Percentiles rank a stretch among this genome's conserved stretches.
Evolutionary conservation across 345 rosid genomes (phyloP).

Genomic region (Populus davidiana): DNA sequence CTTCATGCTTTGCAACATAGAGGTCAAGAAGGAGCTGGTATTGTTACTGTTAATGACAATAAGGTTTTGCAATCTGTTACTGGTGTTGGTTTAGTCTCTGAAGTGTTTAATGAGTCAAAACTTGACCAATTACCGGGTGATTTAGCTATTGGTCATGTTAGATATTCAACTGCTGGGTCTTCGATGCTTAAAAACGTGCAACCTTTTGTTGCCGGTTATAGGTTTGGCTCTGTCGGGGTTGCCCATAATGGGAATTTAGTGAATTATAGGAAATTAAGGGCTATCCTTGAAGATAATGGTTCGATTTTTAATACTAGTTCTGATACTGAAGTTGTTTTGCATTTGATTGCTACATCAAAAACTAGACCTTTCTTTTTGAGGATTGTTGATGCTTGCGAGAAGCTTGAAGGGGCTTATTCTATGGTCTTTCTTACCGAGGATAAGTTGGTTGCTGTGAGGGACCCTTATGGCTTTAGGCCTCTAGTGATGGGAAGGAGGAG

Average conservation of each 20-base stretch:
- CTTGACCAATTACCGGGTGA: slow-evolving; percentile 85
- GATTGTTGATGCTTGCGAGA: slow-evolving; percentile 90
- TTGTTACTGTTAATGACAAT: slow-evolving; percentile 63
- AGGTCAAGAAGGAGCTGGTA: slow-evolving; percentile 99
- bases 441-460: slow-evolving; percentile 91
- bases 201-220: slow-evolving; percentile 93
- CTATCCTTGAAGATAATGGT: slow-evolving; percentile 74
- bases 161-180: slow-evolving; percentile 91
- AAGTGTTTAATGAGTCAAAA: slow-evolving; percentile 81
- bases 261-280: slow-evolving; percentile 63
- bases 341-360: slow-evolving; percentile 87
- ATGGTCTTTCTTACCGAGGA: slow-evolving; percentile 93
- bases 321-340: slow-evolving; percentile 97
- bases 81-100: slow-evolving; percentile 93
- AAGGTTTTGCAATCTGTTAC: slow-evolving; percentile 75
- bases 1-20: slow-evolving; percentile 97
- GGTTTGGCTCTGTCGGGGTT: slow-evolving; percentile 87
- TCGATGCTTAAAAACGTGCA: slow-evolving; percentile 96
- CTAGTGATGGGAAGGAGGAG: slow-evolving; percentile 95
- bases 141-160: slow-evolving; percentile 84
- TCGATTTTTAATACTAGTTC: slow-evolving; percentile 89
- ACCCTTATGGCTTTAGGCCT: slow-evolving; percentile 86
- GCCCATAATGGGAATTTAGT: slow-evolving; percentile 95
- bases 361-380: slow-evolving; percentile 83
- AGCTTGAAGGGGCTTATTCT: slow-evolving; percentile 84